Percentiles rank a stretch among this genome's conserved stretches.
These are phyloP conservation scores for Zygotorulaspora mrakii DNA, from an alignment of 1,139 yeast genomes.

Conservation along the genomic window DNA sequence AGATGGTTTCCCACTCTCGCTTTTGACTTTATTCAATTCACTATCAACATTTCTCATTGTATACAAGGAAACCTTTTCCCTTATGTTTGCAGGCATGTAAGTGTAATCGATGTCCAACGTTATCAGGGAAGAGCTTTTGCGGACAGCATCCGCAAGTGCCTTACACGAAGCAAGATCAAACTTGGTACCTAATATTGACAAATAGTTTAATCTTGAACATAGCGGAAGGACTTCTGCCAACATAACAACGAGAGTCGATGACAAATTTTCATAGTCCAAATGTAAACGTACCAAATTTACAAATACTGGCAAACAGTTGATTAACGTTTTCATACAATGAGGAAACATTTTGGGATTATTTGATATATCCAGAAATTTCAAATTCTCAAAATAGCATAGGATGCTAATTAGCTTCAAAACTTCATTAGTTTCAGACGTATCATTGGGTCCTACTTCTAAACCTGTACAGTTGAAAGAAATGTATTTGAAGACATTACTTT, in stretches of 20 bases:
- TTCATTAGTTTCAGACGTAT: slow-evolving; percentile 32
- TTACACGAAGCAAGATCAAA: slow-evolving; percentile 52
- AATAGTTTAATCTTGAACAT: slow-evolving; percentile 52
- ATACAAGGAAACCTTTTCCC: slow-evolving; percentile 59
- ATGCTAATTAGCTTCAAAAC: slow-evolving; percentile 32
- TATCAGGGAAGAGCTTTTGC: slow-evolving; percentile 52
- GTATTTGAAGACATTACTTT: slow-evolving; percentile 39
- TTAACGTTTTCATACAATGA: slow-evolving; percentile 40
- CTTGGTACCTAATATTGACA: slow-evolving; percentile 59
- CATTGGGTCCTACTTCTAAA: slow-evolving; percentile 37
- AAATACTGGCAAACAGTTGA: slow-evolving; percentile 56
- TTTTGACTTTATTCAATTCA: slow-evolving; percentile 27
- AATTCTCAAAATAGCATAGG: slow-evolving; percentile 47
- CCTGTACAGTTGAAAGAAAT: slow-evolving; percentile 54
- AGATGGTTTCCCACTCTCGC: slow-evolving; percentile 8
- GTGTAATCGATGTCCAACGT: slow-evolving; percentile 62
- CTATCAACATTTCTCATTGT: slow-evolving; percentile 70
- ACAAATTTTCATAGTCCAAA: slow-evolving; percentile 55
- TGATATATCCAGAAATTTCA: slow-evolving; percentile 64
- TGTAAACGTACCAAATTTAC: slow-evolving; percentile 55
- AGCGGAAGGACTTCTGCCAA: slow-evolving; percentile 61
- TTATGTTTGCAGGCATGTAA: slow-evolving; percentile 47
- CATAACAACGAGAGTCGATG: slow-evolving; percentile 47
- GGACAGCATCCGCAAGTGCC: slow-evolving; percentile 56
- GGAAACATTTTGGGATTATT: slow-evolving; percentile 60